Conservation (phyloP, 768 basidiomycete genomes). For the Termitomyces eurrhizus region DNA sequence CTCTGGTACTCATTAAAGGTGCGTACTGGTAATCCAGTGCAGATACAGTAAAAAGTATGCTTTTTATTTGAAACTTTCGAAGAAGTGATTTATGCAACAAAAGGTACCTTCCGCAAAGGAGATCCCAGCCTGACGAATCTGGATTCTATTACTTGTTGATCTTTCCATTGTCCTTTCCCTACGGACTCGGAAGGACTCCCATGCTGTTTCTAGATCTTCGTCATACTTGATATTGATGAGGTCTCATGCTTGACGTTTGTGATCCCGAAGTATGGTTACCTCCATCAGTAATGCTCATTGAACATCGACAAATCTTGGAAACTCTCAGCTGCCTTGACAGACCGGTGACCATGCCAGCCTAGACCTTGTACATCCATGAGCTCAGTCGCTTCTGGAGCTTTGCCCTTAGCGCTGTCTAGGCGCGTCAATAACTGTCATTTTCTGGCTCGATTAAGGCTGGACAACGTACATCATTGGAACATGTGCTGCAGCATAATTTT, state of each 20-base stretch:
- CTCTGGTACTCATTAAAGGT: slow-evolving; percentile 54
- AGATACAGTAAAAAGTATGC: slow-evolving; percentile 70
- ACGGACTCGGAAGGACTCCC: slow-evolving; percentile 80
- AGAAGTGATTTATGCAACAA: background rate
- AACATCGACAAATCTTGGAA: slow-evolving; percentile 3
- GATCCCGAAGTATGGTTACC: slow-evolving; percentile 63
- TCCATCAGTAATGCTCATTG: background rate
- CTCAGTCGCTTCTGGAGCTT: slow-evolving; percentile 65
- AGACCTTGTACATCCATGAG: slow-evolving; percentile 85
- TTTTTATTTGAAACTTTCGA: background rate
- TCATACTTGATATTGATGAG: slow-evolving; percentile 7
- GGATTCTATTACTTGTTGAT: slow-evolving; percentile 87
- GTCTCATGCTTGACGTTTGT: slow-evolving; percentile 73
- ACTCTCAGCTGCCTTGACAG: slow-evolving; percentile 66
- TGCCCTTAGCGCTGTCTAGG: slow-evolving; percentile 22
- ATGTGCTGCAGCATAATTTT: slow-evolving; percentile 66
- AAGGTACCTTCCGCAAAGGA: slow-evolving; percentile 80
- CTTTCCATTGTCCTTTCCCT: slow-evolving; percentile 88
- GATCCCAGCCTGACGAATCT: slow-evolving; percentile 73
- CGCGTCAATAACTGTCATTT: slow-evolving; percentile 74
- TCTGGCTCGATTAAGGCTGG: slow-evolving; percentile 92
- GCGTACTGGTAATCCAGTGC: slow-evolving; percentile 86
- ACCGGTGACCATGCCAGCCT: slow-evolving; percentile 72
- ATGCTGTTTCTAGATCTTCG: slow-evolving; percentile 15
- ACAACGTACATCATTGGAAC: slow-evolving; percentile 82